Evolutionary conservation across 2,329 filamentous ascomycete species (phyloP), one percentile per base, ranked within the genome.

Genomic region (Cladosporium velox): DNA sequence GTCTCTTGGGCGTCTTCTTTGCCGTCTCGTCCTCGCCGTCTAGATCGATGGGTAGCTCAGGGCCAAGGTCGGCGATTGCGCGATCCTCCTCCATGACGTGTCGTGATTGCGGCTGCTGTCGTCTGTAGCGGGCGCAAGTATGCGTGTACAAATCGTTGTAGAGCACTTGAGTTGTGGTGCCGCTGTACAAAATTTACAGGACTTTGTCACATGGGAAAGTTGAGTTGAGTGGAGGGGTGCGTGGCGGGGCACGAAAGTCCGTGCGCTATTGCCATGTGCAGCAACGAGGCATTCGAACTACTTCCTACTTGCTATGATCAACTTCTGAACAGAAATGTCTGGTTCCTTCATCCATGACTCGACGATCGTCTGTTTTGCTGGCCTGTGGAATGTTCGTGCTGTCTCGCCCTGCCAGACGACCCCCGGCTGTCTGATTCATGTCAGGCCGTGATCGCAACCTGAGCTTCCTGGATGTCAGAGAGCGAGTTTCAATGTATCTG

Each of bases 1-100:
- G 87, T 79, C 94, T 93, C 82, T 91, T 96, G 26, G 95, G 95
- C 73, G 94, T 90, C 75, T 85, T 91, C 59, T 80, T 77, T 1
- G 76, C 76, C 24, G 82, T 71, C 7, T 78, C 78, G 28, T 81
- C 77, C 67, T 83, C 84, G 77, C 79, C 83, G 71, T 77, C 80
- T 74, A 86, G 84, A 69, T 89, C 88, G 49, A 90, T 87, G 70
- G 90, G 87, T 61, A 86, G 84, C 14, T 88, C 88, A 51, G 90
- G 84, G 66, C 90, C 90, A 32, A 94, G 79, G 73, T 93, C 90
- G 35, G 88, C 86, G 68, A 87, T 83, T 35, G 85, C 87, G 71
- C 91, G 83, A 75, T 94, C 91, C 72, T 91, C 88, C 76, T 94
- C 91, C 91, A 94, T 94, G 58, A 18, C 28, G 32, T 58, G 30